Conservation (phyloP, 306 rosid genomes). For the Quercus suber region DNA sequence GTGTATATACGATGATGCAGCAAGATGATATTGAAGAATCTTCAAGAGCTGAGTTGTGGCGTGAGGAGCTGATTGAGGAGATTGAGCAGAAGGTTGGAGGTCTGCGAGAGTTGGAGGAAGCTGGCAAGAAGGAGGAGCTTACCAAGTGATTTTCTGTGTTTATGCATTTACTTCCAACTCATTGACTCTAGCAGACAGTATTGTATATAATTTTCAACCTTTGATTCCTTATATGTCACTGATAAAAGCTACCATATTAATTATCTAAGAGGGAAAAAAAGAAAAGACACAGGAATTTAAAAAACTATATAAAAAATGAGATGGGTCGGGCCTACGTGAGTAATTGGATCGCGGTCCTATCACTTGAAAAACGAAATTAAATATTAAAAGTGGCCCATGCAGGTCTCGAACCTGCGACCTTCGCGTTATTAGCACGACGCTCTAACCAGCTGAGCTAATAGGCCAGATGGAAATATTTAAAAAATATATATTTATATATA, state of each 20-base stretch:
- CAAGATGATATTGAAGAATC: slow-evolving; percentile 78
- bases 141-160: slow-evolving; percentile 19
- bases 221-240: background rate
- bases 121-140: slow-evolving; percentile 53
- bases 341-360: too few species aligned
- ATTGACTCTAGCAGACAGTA: background rate
- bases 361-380: too few species aligned
- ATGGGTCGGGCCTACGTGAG: too few species aligned
- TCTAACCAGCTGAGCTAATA: slow-evolving; percentile 37
- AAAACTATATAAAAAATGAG: too few species aligned
- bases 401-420: slow-evolving; percentile 75
- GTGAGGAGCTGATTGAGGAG: slow-evolving; percentile 87
- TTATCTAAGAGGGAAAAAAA: background rate
- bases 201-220: background rate
- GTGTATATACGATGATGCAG: slow-evolving; percentile 33
- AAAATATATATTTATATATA: background rate
- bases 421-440: slow-evolving; percentile 56
- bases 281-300: background rate
- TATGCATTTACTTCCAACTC: background rate
- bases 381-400: slow-evolving; percentile 30
- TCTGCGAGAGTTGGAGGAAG: slow-evolving; percentile 72
- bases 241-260: background rate
- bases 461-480: slow-evolving; percentile 17
- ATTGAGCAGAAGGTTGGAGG: slow-evolving; percentile 87
- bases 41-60: slow-evolving; percentile 74